Conservation (phyloP, 2,329 filamentous ascomycete genomes). For the Sporothrix protearum region DNA sequence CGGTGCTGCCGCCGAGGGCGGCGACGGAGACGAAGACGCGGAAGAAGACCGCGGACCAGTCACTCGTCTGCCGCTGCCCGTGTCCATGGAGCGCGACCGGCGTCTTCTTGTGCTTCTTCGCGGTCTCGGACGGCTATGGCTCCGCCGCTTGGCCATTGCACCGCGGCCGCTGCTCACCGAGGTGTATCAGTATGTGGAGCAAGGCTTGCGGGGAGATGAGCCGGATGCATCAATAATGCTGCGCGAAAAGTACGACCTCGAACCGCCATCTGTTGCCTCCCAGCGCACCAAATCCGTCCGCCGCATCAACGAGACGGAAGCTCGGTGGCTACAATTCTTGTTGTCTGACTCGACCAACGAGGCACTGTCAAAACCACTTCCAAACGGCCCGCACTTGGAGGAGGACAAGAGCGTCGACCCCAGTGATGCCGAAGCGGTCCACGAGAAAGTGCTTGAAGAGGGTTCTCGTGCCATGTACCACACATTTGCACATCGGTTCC, state of each 20-base stretch:
- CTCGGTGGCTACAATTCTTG: conserved; percentile 37
- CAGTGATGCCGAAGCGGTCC: neutral
- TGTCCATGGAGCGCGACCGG: conserved; percentile 30
- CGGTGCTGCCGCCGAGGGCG: conserved; percentile 23
- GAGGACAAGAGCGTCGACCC: neutral
- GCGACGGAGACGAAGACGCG: no score
- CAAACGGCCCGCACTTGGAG: conserved; percentile 11
- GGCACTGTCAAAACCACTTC: conserved; percentile 28
- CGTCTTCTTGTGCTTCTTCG: conserved; percentile 33
- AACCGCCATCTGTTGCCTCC: neutral
- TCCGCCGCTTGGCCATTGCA: conserved; percentile 28
- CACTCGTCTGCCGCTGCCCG: conserved; percentile 27
- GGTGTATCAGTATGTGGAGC: conserved; percentile 25
- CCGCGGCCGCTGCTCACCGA: conserved; percentile 34
- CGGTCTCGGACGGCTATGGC: conserved; percentile 31
- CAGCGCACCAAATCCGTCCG: neutral
- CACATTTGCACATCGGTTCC: conserved; percentile 36
- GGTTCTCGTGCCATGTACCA: conserved; percentile 33
- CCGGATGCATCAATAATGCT: conserved; percentile 25
- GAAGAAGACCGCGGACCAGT: conserved; percentile 23
- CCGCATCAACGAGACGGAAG: conserved; percentile 32
- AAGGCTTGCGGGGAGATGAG: conserved; percentile 11
- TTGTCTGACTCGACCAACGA: conserved; percentile 32
- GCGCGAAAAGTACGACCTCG: conserved; percentile 22
- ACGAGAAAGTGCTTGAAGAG: neutral